phyloP scores from a whole-genome alignment of 1,139 yeast species.

The Geotrichum europaeum region DNA sequence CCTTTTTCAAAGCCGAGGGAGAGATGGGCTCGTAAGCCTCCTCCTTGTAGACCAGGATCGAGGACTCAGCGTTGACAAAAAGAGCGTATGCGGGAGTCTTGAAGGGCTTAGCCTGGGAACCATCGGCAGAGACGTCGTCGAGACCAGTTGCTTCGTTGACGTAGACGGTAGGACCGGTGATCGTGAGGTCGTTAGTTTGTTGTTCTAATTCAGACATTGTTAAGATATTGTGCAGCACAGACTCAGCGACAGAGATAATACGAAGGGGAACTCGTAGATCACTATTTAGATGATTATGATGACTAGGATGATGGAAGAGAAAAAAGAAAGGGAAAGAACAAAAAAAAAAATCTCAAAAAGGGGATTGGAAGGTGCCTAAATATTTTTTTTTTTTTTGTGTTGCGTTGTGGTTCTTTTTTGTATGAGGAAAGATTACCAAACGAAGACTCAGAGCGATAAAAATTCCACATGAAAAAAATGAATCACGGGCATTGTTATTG shows the following conservation, averaged over 20 bases:
- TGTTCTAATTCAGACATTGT: constrained; percentile 17
- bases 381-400: neutral
- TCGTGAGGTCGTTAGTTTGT: constrained; percentile 13
- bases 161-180: constrained; percentile 34
- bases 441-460: too few relatives aligned
- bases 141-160: constrained; percentile 68
- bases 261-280: neutral
- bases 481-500: too few relatives aligned
- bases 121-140: constrained; percentile 51
- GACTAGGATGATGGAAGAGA: neutral
- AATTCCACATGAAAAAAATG: too few relatives aligned
- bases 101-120: constrained; percentile 64
- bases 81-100: constrained; percentile 82
- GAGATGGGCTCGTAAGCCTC: constrained; percentile 69
- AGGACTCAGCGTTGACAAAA: constrained; percentile 49
- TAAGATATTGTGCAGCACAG: neutral
- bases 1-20: constrained; percentile 93
- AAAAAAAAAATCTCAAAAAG: neutral
- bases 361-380: neutral
- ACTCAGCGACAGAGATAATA: neutral
- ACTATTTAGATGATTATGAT: neutral
- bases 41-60: constrained; percentile 59
- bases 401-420: too few relatives aligned
- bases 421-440: too few relatives aligned
- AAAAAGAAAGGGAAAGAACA: neutral